A percentile compares a stretch with the other conserved stretches of the same genome.
These are phyloP conservation scores for Collybia sp. DNA, from an alignment of 768 basidiomycete genomes.

Conservation along the genomic window DNA sequence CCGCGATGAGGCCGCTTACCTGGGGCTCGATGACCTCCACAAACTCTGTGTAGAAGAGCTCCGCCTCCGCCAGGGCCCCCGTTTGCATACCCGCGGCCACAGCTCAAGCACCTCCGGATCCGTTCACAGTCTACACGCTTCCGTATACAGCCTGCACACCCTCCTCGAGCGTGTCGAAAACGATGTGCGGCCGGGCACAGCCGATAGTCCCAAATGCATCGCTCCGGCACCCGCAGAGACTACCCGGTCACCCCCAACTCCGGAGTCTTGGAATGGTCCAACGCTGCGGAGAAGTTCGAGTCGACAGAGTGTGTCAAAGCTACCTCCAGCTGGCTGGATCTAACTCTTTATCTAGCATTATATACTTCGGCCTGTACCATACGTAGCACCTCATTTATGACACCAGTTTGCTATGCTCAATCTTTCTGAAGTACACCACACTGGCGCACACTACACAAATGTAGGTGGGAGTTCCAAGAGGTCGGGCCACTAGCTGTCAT, in stretches of 20 bases:
- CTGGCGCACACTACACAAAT: too few species aligned
- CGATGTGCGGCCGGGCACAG: conserved; percentile 15
- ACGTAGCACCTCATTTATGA: too few species aligned
- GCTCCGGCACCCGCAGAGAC: neutral
- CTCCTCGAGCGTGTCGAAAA: conserved; percentile 50
- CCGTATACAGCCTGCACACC: conserved; percentile 57
- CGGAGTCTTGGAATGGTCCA: conserved; percentile 38
- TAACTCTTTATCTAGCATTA: conserved; percentile 12
- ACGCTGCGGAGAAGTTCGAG: conserved; percentile 21
- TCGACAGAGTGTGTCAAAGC: conserved; percentile 20
- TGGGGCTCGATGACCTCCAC: conserved; percentile 63
- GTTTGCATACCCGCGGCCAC: conserved; percentile 38
- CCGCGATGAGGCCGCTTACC: conserved; percentile 73
- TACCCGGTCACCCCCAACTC: conserved; percentile 33
- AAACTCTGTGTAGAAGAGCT: conserved; percentile 68
- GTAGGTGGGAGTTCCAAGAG: too few species aligned
- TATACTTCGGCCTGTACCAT: too few species aligned
- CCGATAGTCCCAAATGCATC: conserved; percentile 3
- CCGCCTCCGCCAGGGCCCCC: conserved; percentile 39
- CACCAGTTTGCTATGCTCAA: too few species aligned
- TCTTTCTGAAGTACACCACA: too few species aligned
- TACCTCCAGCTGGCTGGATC: conserved; percentile 46
- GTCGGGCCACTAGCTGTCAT: too few species aligned
- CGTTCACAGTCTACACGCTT: conserved; percentile 45
- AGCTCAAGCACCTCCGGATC: conserved; percentile 27